Conservation (phyloP, 2,329 filamentous ascomycete genomes). For the Bipolaris oryzae region DNA sequence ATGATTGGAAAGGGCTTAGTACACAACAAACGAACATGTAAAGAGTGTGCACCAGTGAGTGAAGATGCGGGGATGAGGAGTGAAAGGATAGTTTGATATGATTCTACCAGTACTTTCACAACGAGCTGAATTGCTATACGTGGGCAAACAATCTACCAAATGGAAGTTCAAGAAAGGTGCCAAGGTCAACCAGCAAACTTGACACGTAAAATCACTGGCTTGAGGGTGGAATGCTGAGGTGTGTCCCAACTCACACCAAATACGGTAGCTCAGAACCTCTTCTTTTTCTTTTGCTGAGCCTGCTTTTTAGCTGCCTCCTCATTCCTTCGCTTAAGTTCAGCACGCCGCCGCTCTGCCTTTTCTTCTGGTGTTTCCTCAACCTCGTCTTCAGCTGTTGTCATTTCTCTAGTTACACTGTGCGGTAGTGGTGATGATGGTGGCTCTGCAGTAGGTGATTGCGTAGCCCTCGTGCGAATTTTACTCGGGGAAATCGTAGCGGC, state of each 20-base stretch:
- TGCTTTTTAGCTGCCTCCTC: constrained; percentile 61
- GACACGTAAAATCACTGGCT: too few relatives aligned
- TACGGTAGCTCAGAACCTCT: constrained; percentile 32
- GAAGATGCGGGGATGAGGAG: background rate
- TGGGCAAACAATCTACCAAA: background rate
- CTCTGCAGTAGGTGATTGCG: constrained; percentile 14
- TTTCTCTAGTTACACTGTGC: constrained; percentile 8
- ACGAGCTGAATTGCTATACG: too few relatives aligned
- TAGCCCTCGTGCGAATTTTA: constrained; percentile 6
- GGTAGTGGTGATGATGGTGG: constrained; percentile 18
- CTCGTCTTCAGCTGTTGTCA: constrained; percentile 19
- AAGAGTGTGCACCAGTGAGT: constrained; percentile 6
- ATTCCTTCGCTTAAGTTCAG: constrained; percentile 62
- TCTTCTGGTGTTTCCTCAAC: constrained; percentile 55
- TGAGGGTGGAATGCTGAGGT: background rate
- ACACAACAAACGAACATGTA: constrained; percentile 11
- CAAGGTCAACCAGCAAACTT: background rate
- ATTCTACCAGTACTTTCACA: too few relatives aligned
- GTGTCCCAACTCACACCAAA: background rate
- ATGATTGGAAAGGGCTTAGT: constrained; percentile 2
- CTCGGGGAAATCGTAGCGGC: constrained; percentile 7
- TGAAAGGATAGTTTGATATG: background rate
- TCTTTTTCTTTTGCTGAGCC: constrained; percentile 44
- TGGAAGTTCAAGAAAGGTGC: background rate
- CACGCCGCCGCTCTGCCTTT: constrained; percentile 60